phyloP scores from a whole-genome alignment of 2,329 filamentous ascomycete genomes.

The Pseudocercospora pini-densiflorae region DNA sequence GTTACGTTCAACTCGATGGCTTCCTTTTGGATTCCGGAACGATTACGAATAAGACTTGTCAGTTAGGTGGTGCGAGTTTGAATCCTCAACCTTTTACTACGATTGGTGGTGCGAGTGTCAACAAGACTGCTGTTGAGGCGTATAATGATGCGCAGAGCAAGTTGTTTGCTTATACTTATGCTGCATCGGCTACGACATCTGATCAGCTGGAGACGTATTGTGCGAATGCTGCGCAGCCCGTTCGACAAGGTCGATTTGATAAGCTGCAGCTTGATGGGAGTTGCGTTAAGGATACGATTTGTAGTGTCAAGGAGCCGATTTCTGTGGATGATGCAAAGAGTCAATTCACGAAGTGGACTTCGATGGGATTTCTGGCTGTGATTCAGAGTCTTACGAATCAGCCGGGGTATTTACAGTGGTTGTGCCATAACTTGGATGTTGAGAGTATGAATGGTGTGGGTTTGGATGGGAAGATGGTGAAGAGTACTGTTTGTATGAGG shows the following conservation, averaged over 20 bases:
- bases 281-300: constrained; percentile 30
- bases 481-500: constrained; percentile 20
- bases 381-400: constrained; percentile 30
- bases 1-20: constrained; percentile 27
- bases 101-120: neutral
- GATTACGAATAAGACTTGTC: constrained; percentile 31
- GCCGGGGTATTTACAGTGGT: constrained; percentile 22
- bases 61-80: constrained; percentile 8
- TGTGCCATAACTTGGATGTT: constrained; percentile 30
- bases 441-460: constrained; percentile 30
- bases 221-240: constrained; percentile 10
- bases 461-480: constrained; percentile 28
- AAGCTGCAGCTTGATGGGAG: constrained; percentile 24
- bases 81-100: constrained; percentile 22
- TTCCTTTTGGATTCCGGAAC: constrained; percentile 30
- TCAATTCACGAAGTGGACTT: constrained; percentile 26
- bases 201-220: constrained; percentile 24
- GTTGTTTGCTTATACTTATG: constrained; percentile 30
- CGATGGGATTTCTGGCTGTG: constrained; percentile 26
- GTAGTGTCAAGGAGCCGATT: constrained; percentile 24
- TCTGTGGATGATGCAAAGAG: constrained; percentile 14
- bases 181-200: constrained; percentile 21
- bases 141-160: constrained; percentile 27
- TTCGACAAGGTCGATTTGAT: constrained; percentile 16
- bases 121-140: constrained; percentile 19